Conservation (phyloP, 768 basidiomycete species). For the Cystobasidium ongulense region DNA sequence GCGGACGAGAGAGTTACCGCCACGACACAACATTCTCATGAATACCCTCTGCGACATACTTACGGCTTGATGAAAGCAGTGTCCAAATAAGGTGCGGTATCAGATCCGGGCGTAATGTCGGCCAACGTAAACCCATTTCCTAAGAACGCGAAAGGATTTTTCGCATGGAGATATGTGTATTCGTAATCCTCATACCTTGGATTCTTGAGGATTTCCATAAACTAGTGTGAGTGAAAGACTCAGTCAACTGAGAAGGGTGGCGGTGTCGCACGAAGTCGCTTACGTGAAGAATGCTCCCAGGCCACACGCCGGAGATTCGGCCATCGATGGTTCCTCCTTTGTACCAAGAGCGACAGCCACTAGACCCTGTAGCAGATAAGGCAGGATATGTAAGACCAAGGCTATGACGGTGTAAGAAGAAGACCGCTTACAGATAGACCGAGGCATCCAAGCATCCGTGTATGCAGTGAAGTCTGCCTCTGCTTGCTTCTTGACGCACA, state of each 20-base stretch:
- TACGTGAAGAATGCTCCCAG: conserved; percentile 16
- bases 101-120: not conserved
- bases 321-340: conserved; percentile 19
- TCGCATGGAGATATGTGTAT: not conserved
- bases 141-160: not conserved
- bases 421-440: conserved; percentile 4
- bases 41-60: too few species aligned
- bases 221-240: not conserved
- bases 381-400: too few species aligned
- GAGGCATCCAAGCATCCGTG: conserved; percentile 31
- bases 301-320: conserved; percentile 5
- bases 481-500: conserved; percentile 27
- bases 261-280: not conserved
- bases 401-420: too few species aligned
- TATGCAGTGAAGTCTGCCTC: conserved; percentile 5
- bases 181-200: conserved; percentile 26
- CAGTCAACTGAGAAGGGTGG: too few species aligned
- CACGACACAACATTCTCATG: too few species aligned
- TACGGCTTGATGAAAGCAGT: not conserved
- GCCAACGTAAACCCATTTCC: conserved; percentile 17
- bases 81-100: not conserved
- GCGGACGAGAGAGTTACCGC: too few species aligned
- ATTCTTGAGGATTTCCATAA: not conserved
- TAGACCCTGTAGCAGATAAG: not conserved
- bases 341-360: conserved; percentile 30